These are phyloP conservation scores for Albophoma yamanashiensis DNA, from an alignment of 2,329 filamentous ascomycete species.

Conservation along the genomic window DNA sequence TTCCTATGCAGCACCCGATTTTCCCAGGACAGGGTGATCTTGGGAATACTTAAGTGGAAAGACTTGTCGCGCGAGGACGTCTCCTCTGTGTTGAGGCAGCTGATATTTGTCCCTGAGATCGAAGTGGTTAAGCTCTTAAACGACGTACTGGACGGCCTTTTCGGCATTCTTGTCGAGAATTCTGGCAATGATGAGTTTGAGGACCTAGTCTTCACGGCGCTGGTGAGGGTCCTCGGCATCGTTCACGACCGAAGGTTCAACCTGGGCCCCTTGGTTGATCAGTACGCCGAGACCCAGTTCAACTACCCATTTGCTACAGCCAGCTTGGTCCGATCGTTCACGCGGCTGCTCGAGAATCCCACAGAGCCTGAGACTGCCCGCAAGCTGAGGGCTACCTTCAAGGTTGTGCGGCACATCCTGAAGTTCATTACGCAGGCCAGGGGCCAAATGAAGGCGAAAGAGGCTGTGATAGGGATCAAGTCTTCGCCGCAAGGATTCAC, in stretches of 20 bases:
- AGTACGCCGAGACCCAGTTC: constrained; percentile 81
- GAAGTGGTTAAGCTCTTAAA: constrained; percentile 91
- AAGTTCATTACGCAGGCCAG: constrained; percentile 91
- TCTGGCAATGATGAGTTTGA: constrained; percentile 88
- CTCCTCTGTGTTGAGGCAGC: constrained; percentile 62
- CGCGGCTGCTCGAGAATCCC: constrained; percentile 70
- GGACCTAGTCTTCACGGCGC: constrained; percentile 79
- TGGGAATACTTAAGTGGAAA: constrained; percentile 80
- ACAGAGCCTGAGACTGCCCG: constrained; percentile 75
- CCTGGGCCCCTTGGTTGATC: constrained; percentile 77
- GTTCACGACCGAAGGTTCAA: constrained; percentile 93
- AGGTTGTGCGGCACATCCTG: constrained; percentile 84
- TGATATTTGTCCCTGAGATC: constrained; percentile 92
- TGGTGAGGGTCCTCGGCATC: constrained; percentile 85
- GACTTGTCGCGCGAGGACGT: constrained; percentile 63
- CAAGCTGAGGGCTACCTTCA: constrained; percentile 82
- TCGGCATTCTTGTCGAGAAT: constrained; percentile 82
- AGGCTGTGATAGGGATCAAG: constrained; percentile 76
- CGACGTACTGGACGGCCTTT: constrained; percentile 83
- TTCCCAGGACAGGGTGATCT: constrained; percentile 79
- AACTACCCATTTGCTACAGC: constrained; percentile 89
- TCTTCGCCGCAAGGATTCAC: constrained; percentile 64
- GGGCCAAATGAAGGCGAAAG: constrained; percentile 78
- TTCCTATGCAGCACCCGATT: constrained; percentile 92
- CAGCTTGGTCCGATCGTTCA: constrained; percentile 79